Base-by-base conservation (phyloP, 2,329 filamentous ascomycete species). In the Colletotrichum destructivum region DNA sequence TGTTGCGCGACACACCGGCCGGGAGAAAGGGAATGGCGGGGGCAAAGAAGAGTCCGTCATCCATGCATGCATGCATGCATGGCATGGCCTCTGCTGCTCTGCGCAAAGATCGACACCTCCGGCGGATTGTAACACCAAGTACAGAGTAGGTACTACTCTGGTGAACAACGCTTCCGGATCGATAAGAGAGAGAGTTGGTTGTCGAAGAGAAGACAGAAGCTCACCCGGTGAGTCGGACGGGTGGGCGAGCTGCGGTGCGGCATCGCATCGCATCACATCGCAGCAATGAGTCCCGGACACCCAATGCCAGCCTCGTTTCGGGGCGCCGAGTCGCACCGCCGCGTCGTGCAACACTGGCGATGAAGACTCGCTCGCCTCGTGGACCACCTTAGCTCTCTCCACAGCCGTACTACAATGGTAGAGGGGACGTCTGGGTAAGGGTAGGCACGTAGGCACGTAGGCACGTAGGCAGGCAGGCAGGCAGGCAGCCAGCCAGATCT, bases 1-100 rank as follows among this genome's bases (percentile, higher is more conserved):
- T 57, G 35, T 46, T n/a, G 49, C 44, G 49, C 63, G 68, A 71
- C 63, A 71, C 68, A 46, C 31, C 57, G 56, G 23, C 31, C 57
- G 56, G 23, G 40, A 62, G 63, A 67, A 52, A 40, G 56, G 67
- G 68, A 46, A 44, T 18, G 56, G 56, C 51, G 68, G 68, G 68
- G 38, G 38, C 8, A 7, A n/a, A 54, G 51, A 57, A 42, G n/a
- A 31, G 31, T 31, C 31, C 31, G 31, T 31, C 31, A 31, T 31
- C 6, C 31, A 31, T 31, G 31, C 31, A 31, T 8, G 31, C 31
- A 31, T 31, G 31, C 31, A 31, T 47, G 23, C 42, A 56, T 67
- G 13, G 44, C 63, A 56, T 40, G 35, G 42, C 68, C 52, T 12
- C 12, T 55, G 26, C 4, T 31, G 31, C 31, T 31, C 31, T 31